Percentiles rank a stretch among this genome's conserved stretches.
These are phyloP conservation scores for Hyphopichia homilentoma DNA, from an alignment of 805 yeast genomes.

Conservation along the genomic window DNA sequence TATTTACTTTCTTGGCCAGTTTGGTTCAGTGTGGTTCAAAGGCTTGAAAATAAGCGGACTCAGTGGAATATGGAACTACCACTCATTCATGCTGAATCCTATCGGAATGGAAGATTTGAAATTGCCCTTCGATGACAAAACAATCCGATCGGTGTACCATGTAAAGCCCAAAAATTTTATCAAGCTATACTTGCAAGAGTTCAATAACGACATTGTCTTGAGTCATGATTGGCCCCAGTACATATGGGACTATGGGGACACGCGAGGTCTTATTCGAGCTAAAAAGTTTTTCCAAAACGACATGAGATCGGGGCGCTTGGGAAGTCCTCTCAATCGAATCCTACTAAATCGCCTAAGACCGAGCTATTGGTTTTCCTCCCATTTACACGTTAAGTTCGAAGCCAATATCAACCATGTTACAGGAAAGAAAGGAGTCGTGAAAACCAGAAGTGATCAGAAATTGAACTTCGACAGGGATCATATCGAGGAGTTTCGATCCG, in stretches of 20 bases:
- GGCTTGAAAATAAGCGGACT: conserved; percentile 79
- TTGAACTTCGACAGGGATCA: neutral
- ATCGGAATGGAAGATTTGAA: conserved; percentile 36
- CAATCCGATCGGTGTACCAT: conserved; percentile 67
- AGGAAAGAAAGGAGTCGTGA: no score
- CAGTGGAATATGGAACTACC: conserved; percentile 73
- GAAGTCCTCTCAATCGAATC: conserved; percentile 64
- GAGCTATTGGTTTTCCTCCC: conserved; percentile 81
- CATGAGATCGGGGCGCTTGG: conserved; percentile 55
- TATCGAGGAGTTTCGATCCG: no score
- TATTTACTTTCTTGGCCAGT: conserved; percentile 79
- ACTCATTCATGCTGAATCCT: conserved; percentile 38
- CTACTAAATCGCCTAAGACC: conserved; percentile 59
- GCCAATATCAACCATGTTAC: conserved; percentile 48
- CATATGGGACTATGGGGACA: conserved; percentile 62
- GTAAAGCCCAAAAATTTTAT: conserved; percentile 61
- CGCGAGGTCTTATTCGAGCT: conserved; percentile 40
- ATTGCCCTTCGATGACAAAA: conserved; percentile 45
- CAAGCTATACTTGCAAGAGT: conserved; percentile 45
- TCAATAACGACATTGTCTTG: conserved; percentile 49
- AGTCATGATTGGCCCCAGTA: conserved; percentile 96
- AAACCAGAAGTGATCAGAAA: no score
- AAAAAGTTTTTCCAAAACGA: conserved; percentile 74
- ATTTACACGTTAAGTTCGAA: conserved; percentile 70
- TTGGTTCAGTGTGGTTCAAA: conserved; percentile 67